phyloP scores from a whole-genome alignment of 129 eudicot species.

The Erigeron canadensis region DNA sequence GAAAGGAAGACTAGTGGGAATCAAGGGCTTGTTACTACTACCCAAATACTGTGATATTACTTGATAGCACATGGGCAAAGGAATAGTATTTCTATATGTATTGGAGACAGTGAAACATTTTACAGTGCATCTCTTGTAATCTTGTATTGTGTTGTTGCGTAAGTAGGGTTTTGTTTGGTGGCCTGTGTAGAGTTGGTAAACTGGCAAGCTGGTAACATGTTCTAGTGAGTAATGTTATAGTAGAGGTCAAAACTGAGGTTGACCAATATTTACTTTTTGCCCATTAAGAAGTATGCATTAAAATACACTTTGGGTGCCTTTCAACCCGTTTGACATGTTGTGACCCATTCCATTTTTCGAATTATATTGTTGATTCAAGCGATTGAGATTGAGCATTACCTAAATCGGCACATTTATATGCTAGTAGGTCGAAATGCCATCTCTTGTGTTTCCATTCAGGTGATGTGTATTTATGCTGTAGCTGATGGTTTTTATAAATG shows the following conservation, averaged over 20 bases:
- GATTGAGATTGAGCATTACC: neutral
- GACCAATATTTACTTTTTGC: neutral
- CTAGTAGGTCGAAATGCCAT: neutral
- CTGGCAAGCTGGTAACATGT: neutral
- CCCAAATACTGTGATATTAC: neutral
- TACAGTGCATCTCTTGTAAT: no score
- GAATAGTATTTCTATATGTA: neutral
- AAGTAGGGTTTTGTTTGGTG: neutral
- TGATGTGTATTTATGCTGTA: neutral
- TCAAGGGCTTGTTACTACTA: neutral
- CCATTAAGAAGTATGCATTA: neutral
- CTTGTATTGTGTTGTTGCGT: neutral
- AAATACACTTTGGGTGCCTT: neutral
- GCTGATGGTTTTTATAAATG: neutral
- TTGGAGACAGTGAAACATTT: neutral
- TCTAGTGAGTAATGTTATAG: neutral
- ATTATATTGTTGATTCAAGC: neutral
- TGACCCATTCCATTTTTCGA: neutral
- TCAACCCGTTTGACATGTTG: neutral
- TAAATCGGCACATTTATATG: neutral
- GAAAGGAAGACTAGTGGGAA: slow-evolving; percentile 12
- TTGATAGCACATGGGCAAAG: neutral
- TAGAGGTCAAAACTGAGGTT: neutral
- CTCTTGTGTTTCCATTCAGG: neutral
- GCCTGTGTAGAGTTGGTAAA: neutral